These are phyloP conservation scores for Aspergillus baeticus DNA, from an alignment of 495 filamentous ascomycete species.

Conservation along the genomic window DNA sequence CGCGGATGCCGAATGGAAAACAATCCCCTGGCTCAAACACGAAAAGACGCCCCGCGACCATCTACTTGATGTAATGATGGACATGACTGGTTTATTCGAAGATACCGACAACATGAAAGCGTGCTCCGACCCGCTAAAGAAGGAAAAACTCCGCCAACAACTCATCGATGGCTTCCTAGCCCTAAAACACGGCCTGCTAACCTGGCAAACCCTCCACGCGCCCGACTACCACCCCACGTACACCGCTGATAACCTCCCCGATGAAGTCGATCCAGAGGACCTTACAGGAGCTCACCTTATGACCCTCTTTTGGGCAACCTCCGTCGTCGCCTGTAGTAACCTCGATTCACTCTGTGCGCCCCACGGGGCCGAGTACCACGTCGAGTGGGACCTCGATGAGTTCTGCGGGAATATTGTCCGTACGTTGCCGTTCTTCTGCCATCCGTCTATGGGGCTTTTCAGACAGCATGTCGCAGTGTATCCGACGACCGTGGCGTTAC, in stretches of 20 bases:
- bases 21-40: constrained; percentile 7
- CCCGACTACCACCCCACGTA: background rate
- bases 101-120: constrained; percentile 6
- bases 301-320: background rate
- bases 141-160: background rate
- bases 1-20: constrained; percentile 1
- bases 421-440: constrained; percentile 1
- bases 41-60: constrained; percentile 8
- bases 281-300: constrained; percentile 7
- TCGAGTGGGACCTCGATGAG: background rate
- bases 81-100: constrained; percentile 4
- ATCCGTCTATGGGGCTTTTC: background rate
- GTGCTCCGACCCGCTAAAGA: background rate
- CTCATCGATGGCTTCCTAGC: background rate
- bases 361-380: background rate
- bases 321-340: background rate
- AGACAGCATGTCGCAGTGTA: background rate
- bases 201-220: constrained; percentile 1
- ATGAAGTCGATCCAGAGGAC: background rate
- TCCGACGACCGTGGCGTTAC: background rate
- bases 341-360: background rate
- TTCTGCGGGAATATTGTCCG: constrained; percentile 8
- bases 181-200: background rate
- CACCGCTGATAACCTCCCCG: background rate
- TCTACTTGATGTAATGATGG: constrained; percentile 3